Evolutionary conservation across 2,329 filamentous ascomycete species (phyloP).

Genomic region (Sclerotiophoma versabilis): DNA sequence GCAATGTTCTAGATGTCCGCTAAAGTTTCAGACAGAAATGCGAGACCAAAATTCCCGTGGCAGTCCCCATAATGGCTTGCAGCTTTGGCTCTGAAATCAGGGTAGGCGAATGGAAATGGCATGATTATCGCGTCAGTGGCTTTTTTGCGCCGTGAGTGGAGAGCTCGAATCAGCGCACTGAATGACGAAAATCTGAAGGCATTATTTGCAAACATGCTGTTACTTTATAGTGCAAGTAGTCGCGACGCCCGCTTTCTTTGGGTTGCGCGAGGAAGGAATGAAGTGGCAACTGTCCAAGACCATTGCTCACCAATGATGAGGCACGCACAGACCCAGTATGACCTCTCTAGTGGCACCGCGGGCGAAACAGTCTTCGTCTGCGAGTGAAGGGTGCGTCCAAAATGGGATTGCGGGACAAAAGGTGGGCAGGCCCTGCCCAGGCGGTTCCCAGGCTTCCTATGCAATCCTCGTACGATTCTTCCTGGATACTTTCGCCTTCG

Average conservation of each 20-base stretch:
- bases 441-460: slow-evolving; percentile 1
- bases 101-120: background rate
- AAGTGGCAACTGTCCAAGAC: background rate
- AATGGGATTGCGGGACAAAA: slow-evolving; percentile 7
- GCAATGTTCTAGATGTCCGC: slow-evolving; percentile 3
- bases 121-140: slow-evolving; percentile 14
- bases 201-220: background rate
- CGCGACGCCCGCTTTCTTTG: background rate
- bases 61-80: slow-evolving; percentile 7
- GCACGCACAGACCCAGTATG: slow-evolving; percentile 5
- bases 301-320: background rate
- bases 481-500: slow-evolving; percentile 1
- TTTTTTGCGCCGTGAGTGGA: background rate
- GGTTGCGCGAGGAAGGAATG: background rate
- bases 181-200: background rate
- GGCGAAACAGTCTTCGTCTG: background rate
- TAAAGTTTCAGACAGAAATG: slow-evolving; percentile 2
- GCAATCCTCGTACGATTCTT: slow-evolving; percentile 34
- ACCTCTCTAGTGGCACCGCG: slow-evolving; percentile 1
- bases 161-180: background rate
- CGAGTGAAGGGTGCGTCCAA: background rate
- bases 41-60: slow-evolving; percentile 1
- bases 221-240: background rate
- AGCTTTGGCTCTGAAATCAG: background rate
- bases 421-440: slow-evolving; percentile 16